Evolutionary conservation across 306 rosid genomes (phyloP).

Genomic region (Arachis stenosperma): DNA sequence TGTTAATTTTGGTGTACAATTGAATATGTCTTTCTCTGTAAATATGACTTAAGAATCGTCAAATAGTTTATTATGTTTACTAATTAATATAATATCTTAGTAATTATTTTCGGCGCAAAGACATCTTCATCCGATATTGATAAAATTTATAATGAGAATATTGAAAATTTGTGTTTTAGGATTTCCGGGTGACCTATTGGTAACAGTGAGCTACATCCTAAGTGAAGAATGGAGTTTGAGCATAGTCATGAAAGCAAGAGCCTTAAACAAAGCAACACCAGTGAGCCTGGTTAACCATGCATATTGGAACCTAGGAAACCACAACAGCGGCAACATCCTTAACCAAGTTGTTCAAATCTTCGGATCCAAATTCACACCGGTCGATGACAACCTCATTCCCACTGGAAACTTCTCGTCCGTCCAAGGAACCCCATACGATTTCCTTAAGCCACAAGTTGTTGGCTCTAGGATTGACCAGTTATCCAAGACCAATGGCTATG

Average conservation of each 20-base stretch:
- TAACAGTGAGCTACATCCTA: conserved; percentile 48
- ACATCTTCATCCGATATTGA: no score
- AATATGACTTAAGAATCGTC: no score
- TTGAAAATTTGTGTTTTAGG: conserved; percentile 43
- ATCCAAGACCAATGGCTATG: conserved; percentile 49
- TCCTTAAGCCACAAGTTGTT: conserved; percentile 50
- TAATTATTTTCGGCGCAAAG: no score
- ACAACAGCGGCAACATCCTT: conserved; percentile 63
- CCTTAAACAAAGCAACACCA: conserved; percentile 70
- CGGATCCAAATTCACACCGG: conserved; percentile 55
- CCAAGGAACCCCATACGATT: conserved; percentile 73
- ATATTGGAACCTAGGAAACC: conserved; percentile 72
- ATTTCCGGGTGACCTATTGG: conserved; percentile 66
- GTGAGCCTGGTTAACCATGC: conserved; percentile 69
- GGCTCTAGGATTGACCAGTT: conserved; percentile 56
- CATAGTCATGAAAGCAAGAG: conserved; percentile 56
- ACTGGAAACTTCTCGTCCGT: conserved; percentile 55
- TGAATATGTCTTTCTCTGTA: no score
- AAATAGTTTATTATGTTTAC: no score
- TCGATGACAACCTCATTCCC: conserved; percentile 60
- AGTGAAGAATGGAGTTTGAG: conserved; percentile 40
- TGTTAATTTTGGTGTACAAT: no score
- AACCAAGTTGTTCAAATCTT: conserved; percentile 51
- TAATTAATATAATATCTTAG: no score
- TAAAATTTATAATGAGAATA: no score